Base-by-base conservation (phyloP, 2,329 filamentous ascomycete genomes). In the Neopestalotiopsis sp. region DNA sequence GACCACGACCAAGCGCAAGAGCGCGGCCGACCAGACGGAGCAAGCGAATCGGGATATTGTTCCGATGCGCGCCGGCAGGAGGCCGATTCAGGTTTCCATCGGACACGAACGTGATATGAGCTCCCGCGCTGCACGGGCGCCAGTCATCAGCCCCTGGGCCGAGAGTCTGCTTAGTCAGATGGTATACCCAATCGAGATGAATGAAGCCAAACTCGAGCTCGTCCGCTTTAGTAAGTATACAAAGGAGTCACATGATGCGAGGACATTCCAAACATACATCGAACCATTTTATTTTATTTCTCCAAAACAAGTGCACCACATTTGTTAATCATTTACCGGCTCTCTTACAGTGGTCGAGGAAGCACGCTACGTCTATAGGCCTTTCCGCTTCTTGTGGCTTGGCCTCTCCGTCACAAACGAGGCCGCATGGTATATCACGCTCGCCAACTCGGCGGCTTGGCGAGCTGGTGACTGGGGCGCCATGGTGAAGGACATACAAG, bases 341-440 rank as follows among this genome's bases (percentile, higher is more conserved):
- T 65, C 67, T 30, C 4, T 57, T 3, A 20, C 2, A 74, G 75
- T 76, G 65, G 71, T 76, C 61, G 69, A 73, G 2, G 74, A 75
- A 45, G 71, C 73, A 6, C 70, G 63, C n/a, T 64, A 45, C 12
- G 64, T 61, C 0, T 74, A 74, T 66, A 68, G 65, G 38, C 75
- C 75, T 1, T 77, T 77, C 58, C 72, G 71, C 24, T 71, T 73
- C 17, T 70, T 72, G 17, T 77, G 75, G 75, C 49, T 77, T 20
- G 69, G 72, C 4, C 74, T 75, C 64, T 74, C 74, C 1, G 28
- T 77, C 40, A 73, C 73, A 7, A 74, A 76, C 66, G 32, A 71
- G 9, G 72, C 74, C 3, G 72, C 75, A 10, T 77, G 74, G 72
- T 56, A 76, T 42, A 76, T 77, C 45, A 77, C 75, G 7, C 32